Base-by-base conservation (phyloP, 2,329 filamentous ascomycete species). In the Amauroascus verrucosus region DNA sequence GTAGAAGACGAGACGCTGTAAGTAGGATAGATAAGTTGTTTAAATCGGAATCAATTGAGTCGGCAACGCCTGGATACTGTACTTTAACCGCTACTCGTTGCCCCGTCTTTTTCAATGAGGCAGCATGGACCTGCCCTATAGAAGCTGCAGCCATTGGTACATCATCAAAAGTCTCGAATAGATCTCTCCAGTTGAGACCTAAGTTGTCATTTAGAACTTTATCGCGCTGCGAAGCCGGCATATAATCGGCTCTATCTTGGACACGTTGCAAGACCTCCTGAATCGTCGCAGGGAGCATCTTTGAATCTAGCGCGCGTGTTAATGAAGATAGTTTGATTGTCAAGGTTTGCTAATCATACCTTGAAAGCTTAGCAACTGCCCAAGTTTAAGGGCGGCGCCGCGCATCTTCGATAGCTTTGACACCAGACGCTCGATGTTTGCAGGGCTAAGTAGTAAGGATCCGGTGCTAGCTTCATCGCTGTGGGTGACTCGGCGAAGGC, bases 341-440 rank as follows among this genome's bases (percentile, higher is more conserved):
- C 11, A 22, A 28, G 20, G 45, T 22, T 51, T 16, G 47, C 13
- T 45, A 6, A 24, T 28, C 62, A 52, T 58, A 77, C 76, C 77
- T 74, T 98, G 93, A 65, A 98, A 93, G 67, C 89, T 96, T 77
- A 98, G 85, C 86, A 97, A 93, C 73, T 98, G 93, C 0, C 93
- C 94, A 24, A 98, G 72, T 72, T 98, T 98, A 40, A 98, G 75
- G n/a, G 93, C 93, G 5, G 93, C 94, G 35, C 93, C 93, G 63
- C 93, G 82, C 93, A 98, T 98, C 20, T 87, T 85, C 2, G 91
- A 97, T 2, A 98, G 78, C 69, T 94, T 96, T 4, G 88, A 78
- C 1, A 98, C 93, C 7, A 98, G 78, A 46, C 94, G 81, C 66
- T 97, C 90, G 80, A 97, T 89, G 64, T 98, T 98, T 8, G 77